Base-by-base conservation (phyloP, 331 rosid species). In the Telfairia occidentalis region DNA sequence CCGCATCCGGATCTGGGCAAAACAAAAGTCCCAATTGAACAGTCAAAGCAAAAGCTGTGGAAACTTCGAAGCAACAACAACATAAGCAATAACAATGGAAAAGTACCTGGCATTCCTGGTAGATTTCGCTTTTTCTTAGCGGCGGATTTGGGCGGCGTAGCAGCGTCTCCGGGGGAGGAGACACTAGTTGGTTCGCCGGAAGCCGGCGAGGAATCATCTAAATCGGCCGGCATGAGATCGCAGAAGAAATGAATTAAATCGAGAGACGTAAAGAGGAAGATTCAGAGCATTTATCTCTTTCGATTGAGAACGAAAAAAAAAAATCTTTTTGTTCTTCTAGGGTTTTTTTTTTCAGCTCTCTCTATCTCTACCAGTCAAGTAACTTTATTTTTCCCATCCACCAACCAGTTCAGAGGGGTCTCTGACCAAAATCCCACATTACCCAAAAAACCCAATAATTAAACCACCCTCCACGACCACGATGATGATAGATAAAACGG, bases 81-180 rank as follows among this genome's bases (percentile, higher is more conserved):
- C n/a, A n/a, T 4, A 26, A 21, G 21, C 9, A 78, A 57, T 18
- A 10, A 28, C 10, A 6, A 3, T 2, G 5, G 13, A 21, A 34
- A 13, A 9, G 26, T 79, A 92, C 96, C 98, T 83, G 98, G 98
- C 98, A 89, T 92, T 85, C 98, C 98, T 1, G 98, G 98, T 15
- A 90, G 86, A 60, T 86, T 92, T 71, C 98, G 84, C 81, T 89
- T 89, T 75, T 87, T 92, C 91, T 90, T 92, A 10, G 84, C 59
- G 15, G 87, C 48, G 71, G 85, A 75, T 50, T 82, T 87, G 15
- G 90, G 83, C 4, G 90, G 82, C 6, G 83, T 82, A 60, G 78
- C 86, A 78, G 82, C 90, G 86, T 87, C 85, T 43, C 91, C 91
- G 23, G 92, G 87, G 77, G 93, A 86, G 70, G 98, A 87, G 21